These are phyloP conservation scores for Leccinum sublutescens DNA, from an alignment of 768 basidiomycete species.

Conservation along the genomic window DNA sequence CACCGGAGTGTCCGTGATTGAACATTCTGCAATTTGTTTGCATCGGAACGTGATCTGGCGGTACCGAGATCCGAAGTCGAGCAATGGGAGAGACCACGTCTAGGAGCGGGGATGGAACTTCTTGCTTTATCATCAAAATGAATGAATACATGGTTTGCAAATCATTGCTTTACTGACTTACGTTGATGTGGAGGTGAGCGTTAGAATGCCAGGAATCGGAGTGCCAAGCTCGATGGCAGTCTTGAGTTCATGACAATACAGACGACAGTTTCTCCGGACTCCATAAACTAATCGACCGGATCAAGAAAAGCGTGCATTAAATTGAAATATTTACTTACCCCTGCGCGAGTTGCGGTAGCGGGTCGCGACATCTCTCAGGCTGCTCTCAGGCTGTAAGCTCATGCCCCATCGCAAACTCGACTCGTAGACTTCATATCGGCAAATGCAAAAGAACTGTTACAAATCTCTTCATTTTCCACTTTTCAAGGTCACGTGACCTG, in stretches of 20 bases:
- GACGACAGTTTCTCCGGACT: slow-evolving; percentile 87
- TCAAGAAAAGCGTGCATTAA: not conserved
- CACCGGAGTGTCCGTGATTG: slow-evolving; percentile 68
- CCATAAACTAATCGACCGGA: slow-evolving; percentile 73
- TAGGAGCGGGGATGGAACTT: slow-evolving; percentile 95
- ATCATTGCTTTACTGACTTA: slow-evolving; percentile 39
- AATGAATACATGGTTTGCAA: slow-evolving; percentile 4
- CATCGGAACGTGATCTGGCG: slow-evolving; percentile 96
- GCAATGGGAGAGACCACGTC: slow-evolving; percentile 83
- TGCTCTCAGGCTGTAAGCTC: slow-evolving; percentile 62
- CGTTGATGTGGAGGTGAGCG: slow-evolving; percentile 96
- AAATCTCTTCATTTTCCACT: too few species aligned
- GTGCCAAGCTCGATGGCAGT: slow-evolving; percentile 93
- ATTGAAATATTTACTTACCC: slow-evolving; percentile 50
- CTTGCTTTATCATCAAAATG: slow-evolving; percentile 89
- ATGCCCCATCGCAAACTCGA: slow-evolving; percentile 98
- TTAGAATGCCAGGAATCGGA: slow-evolving; percentile 90
- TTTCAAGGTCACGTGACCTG: too few species aligned
- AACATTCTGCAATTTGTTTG: slow-evolving; percentile 92
- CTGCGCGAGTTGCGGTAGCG: slow-evolving; percentile 92
- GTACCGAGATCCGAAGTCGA: slow-evolving; percentile 84
- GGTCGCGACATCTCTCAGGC: slow-evolving; percentile 89
- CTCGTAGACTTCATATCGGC: slow-evolving; percentile 99
- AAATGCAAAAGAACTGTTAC: slow-evolving; percentile 96
- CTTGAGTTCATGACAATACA: slow-evolving; percentile 97